Conservation (phyloP, 306 rosid genomes). For the Trichosanthes truncata region DNA sequence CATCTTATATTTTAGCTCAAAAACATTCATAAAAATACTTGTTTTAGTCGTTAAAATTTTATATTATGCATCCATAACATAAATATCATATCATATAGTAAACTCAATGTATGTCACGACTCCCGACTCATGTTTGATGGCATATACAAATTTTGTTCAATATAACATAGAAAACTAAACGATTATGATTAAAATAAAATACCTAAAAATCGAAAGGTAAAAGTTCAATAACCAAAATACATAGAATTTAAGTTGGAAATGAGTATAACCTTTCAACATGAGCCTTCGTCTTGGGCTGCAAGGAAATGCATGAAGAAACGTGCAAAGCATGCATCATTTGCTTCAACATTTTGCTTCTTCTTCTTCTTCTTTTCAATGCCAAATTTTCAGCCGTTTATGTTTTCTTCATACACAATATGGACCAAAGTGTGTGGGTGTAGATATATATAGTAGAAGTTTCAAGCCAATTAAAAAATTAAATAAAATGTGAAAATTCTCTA, state of each 20-base stretch:
- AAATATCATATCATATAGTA: neutral
- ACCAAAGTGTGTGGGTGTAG: neutral
- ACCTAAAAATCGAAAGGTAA: neutral
- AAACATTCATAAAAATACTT: neutral
- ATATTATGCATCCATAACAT: neutral
- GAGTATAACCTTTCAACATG: neutral
- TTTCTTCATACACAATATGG: neutral
- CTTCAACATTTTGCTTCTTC: neutral
- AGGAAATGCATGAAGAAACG: conserved; percentile 1
- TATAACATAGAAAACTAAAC: neutral
- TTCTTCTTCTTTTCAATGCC: neutral
- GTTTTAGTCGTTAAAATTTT: neutral
- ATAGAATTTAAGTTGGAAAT: neutral
- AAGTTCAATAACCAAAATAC: neutral
- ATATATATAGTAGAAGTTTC: neutral
- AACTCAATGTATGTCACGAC: neutral
- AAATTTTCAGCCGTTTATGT: neutral
- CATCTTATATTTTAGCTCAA: neutral
- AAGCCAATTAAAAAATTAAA: neutral
- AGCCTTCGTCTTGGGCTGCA: neutral
- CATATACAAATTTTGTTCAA: neutral
- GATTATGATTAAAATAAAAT: neutral
- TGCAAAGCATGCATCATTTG: neutral
- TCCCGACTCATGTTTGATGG: neutral
- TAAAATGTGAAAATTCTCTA: neutral